Conservation (phyloP, 805 yeast genomes). For the Huiozyma sinensis region DNA sequence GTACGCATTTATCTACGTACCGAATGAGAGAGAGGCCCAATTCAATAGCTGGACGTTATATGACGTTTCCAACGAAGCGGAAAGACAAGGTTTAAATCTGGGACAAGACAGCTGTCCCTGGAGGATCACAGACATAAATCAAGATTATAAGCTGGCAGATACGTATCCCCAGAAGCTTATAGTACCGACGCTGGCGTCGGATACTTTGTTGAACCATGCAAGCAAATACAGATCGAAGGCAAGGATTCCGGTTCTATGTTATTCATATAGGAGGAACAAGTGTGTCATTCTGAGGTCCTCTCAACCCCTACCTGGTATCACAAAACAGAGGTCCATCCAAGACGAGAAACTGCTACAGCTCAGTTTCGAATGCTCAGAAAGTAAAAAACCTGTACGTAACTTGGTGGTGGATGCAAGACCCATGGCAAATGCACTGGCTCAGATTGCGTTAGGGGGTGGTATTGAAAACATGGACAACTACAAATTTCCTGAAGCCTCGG, state of each 20-base stretch:
- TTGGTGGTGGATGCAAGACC: constrained; percentile 89
- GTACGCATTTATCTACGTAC: constrained; percentile 75
- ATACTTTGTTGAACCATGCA: constrained; percentile 73
- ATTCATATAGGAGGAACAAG: constrained; percentile 56
- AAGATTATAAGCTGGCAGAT: constrained; percentile 52
- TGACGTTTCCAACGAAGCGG: constrained; percentile 51
- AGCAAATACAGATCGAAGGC: constrained; percentile 76
- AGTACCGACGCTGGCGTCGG: constrained; percentile 72
- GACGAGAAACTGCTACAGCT: constrained; percentile 78
- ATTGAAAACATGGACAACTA: constrained; percentile 88
- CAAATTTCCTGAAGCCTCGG: constrained; percentile 37
- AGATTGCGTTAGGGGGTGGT: constrained; percentile 96
- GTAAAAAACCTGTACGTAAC: constrained; percentile 29
- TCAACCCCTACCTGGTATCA: constrained; percentile 87
- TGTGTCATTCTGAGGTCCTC: constrained; percentile 81
- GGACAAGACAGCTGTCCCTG: constrained; percentile 34
- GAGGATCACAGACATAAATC: constrained; percentile 62
- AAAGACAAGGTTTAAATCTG: constrained; percentile 53
- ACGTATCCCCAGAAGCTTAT: constrained; percentile 64
- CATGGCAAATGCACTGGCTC: constrained; percentile 89
- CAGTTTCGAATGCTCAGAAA: constrained; percentile 51
- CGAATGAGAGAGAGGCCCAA: constrained; percentile 52
- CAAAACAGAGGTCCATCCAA: constrained; percentile 78
- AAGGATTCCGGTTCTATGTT: constrained; percentile 74
- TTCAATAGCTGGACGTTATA: constrained; percentile 64